Base-by-base conservation (phyloP, 106 monocot species). In the Dactylorhiza incarnata region DNA sequence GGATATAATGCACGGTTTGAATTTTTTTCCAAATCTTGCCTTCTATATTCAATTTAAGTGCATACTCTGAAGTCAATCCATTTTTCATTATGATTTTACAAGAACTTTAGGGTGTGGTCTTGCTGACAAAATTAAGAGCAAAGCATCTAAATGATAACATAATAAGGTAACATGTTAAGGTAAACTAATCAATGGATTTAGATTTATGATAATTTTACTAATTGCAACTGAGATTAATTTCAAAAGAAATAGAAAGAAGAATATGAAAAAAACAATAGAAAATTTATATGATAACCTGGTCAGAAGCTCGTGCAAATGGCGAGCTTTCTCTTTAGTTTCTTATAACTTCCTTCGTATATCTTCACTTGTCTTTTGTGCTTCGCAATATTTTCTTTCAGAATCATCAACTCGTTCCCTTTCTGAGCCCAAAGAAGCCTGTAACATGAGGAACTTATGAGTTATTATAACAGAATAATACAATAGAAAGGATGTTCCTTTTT, bases 341-440 rank as follows among this genome's bases (percentile, higher is more conserved):
- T 91, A 88, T 44, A 99, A 66, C 72, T 87, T 99, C 51, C 78
- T 79, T 78, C 83, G 80, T 80, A 58, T 89, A 77, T 80, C 89
- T 78, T 85, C 82, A 73, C 81, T 76, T 77, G 44, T 61, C 69
- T 22, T 80, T 76, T 86, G 85, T 71, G 75, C 83, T 86, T 99
- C 91, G 51, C 45, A 46, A 76, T 77, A 86, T 67, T 84, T 91
- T 45, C 75, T 88, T 79, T 88, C 88, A 37, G 49, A 78, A 63
- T 90, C 91, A 73, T 89, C 86, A 74, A 86, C 81, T 73, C 88
- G 84, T 82, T 89, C 72, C 76, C 81, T 99, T 79, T 94, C 99
- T 73, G 84, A 87, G 25, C 80, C 71, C 75, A 99, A 51, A 48
- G 84, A 86, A 45, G 82, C 79, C 99, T 99, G 75, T 55, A 84